phyloP scores from a whole-genome alignment of 129 eudicot genomes.

The Artemisia argyi region DNA sequence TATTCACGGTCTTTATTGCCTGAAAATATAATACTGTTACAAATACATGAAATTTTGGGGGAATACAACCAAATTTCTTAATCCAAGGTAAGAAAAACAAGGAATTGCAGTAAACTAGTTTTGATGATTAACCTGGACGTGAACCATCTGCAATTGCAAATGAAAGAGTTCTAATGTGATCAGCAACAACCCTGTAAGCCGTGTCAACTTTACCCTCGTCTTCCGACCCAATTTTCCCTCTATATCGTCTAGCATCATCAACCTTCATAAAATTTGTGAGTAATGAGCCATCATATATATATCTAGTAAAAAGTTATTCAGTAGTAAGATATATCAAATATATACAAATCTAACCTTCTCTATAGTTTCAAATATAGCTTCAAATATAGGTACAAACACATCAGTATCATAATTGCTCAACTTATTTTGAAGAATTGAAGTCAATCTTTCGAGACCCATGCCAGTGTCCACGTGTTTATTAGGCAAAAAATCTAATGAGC shows the following conservation, averaged over 20 bases:
- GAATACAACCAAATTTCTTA: too few relatives aligned
- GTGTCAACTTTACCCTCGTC: conserved; percentile 81
- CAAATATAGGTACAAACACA: conserved; percentile 77
- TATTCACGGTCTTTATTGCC: too few relatives aligned
- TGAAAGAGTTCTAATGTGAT: conserved; percentile 94
- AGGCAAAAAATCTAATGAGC: conserved; percentile 76
- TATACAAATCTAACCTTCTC: too few relatives aligned
- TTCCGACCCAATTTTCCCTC: conserved; percentile 86
- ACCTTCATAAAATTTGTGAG: too few relatives aligned
- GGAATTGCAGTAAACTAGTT: neutral
- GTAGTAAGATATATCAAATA: too few relatives aligned
- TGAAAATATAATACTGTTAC: too few relatives aligned
- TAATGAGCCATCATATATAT: conserved; percentile 27
- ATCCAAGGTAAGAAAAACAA: too few relatives aligned
- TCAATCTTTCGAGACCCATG: conserved; percentile 97
- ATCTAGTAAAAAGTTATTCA: too few relatives aligned
- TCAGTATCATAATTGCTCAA: conserved; percentile 98
- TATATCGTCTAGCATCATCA: too few relatives aligned
- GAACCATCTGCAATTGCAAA: conserved; percentile 99
- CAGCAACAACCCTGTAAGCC: conserved; percentile 99
- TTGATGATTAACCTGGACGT: conserved; percentile 61
- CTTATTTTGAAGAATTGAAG: conserved; percentile 92
- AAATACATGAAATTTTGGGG: too few relatives aligned
- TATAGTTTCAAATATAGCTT: conserved; percentile 45
- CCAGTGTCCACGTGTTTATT: conserved; percentile 98